Base-by-base conservation (phyloP, 2,329 filamentous ascomycete species). In the Fusarium keratoplasticum region DNA sequence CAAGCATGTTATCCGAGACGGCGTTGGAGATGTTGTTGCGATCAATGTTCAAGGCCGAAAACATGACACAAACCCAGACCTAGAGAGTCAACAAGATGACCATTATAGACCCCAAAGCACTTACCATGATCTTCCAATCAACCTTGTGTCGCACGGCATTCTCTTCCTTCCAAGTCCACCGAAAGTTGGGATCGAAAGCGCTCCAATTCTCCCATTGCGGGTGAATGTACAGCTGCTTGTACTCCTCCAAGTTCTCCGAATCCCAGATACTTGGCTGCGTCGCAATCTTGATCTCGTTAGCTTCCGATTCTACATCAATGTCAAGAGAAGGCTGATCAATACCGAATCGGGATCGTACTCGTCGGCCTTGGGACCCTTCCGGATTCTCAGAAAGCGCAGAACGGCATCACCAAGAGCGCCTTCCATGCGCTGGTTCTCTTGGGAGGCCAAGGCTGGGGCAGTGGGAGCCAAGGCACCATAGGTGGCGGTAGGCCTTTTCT, bases 191-290 rank as follows among this genome's bases (percentile, higher is more conserved):
- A 47, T 82, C 82, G 35, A 83, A 83, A 8, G 78, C 79, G 2
- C 67, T 54, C 66, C 71, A 75, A 58, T 84, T 84, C 76, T 84
- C 82, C 80, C 82, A 83, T 57, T 82, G 67, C 0, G 80, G 76
- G 40, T 82, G 81, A 6, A 83, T 82, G 29, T 82, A 82, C 3
- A 77, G 72, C 25, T 79, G 62, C 47, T 82, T 82, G 61, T 81
- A 82, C 40, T 82, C 76, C 47, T 83, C 81, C 18, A 82, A 36
- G 10, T 81, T 79, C 33, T 80, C 80, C 0, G 81, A 81, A 40
- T 83, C 81, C 81, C 81, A 83, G 3, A 83, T 82, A 35, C 82
- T 83, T 0, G 80, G 80, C 55, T 83, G 81, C 2, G 81, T 83
- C 20, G 81, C 81, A 55, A 80, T 70, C 80, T 82, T 55, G 10